Base-by-base conservation (phyloP, 2,329 filamentous ascomycete genomes). In the Cladophialophora psammophila region DNA sequence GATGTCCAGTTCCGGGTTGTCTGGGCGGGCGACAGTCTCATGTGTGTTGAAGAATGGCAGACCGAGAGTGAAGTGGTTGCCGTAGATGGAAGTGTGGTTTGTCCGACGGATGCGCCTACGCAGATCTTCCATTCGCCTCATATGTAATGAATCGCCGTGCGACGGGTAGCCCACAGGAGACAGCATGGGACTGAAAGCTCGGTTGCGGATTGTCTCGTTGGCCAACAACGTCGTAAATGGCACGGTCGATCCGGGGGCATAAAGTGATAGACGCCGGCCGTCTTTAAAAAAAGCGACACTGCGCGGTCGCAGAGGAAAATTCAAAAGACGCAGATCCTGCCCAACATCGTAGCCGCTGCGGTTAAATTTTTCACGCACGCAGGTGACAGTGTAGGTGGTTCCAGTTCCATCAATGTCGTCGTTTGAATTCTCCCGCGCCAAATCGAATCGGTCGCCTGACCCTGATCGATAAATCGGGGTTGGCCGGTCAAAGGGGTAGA, bases 281-380 rank as follows among this genome's bases (percentile, higher is more conserved):
- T 68, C 52, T n/a, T 70, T 65, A 45, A 66, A 70, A 48, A 71
- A 70, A 12, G 65, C 53, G 15, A 65, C 67, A 20, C 60, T 53
- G 42, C 63, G 59, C 2, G 66, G 63, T 53, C 55, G 60, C 48
- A 55, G 13, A 5, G 42, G 36, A 5, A 34, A 36, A 32, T 65
- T n/a, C n/a, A 56, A 9, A 9, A 65, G 48, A 3, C 63, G 56
- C 6, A 61, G 35, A 31, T 65, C 63, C 31, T 31, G 36, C 13
- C 52, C 59, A 7, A 15, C 12, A n/a, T 40, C 34, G 35, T 20
- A 35, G 59, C 35, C 15, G 34, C 18, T 34, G 26, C 59, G 18
- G 34, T 48, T 35, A 20, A 26, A 8, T 26, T 32, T 40, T 20
- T 35, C 32, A 9, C 10, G 48, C 9, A 32, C 31, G n/a, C 52